Evolutionary conservation across 2,329 filamentous ascomycete species (phyloP), one percentile per base, ranked within the genome.

Genomic region (Phialemoniopsis sp.): DNA sequence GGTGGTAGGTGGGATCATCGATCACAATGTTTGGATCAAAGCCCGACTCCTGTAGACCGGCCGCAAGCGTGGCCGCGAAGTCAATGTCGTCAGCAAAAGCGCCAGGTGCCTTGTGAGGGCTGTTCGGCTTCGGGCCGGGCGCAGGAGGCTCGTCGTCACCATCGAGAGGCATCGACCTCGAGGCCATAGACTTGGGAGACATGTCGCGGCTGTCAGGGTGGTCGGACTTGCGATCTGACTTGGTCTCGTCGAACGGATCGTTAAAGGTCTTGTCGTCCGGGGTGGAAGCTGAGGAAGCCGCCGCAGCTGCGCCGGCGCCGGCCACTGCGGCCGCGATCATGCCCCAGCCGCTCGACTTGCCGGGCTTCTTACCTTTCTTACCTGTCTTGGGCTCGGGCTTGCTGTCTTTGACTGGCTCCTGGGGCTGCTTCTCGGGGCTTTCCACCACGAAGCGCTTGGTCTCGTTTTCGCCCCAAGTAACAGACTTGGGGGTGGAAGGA

Each of bases 1-100:
- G 72, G 46, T 77, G 77, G 51, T 81, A 88, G 2, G 59, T 65
- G 0, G 78, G 76, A 49, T 88, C 73, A 34, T 86, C 68, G 29
- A 85, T 82, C 34, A 88, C 79, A 41, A 88, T 78, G 31, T 84
- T 74, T 5, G 82, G 78, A 51, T 87, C 75, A 46, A 89, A 88
- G 0, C 85, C 85, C 34, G 80, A 76, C n/a, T 80, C 74, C 53
- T 82, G 65, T 36, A 87, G 67, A 2, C 80, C 82, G 35, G 83
- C 85, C 41, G 83, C 82, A 34, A 88, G 62, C 4, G 76, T 79
- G 19, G 84, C 85, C 8, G 81, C 78, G 48, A 89, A 88, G 37
- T 80, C 80, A 8, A 84, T 62, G 48, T 88, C 85, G 41, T 82
- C 75, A 2, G 66, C 76, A 51, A 85, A 89, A 9, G 73, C 64